These are phyloP conservation scores for Juglanconis sp. DNA, from an alignment of 2,329 filamentous ascomycete genomes.

Conservation along the genomic window DNA sequence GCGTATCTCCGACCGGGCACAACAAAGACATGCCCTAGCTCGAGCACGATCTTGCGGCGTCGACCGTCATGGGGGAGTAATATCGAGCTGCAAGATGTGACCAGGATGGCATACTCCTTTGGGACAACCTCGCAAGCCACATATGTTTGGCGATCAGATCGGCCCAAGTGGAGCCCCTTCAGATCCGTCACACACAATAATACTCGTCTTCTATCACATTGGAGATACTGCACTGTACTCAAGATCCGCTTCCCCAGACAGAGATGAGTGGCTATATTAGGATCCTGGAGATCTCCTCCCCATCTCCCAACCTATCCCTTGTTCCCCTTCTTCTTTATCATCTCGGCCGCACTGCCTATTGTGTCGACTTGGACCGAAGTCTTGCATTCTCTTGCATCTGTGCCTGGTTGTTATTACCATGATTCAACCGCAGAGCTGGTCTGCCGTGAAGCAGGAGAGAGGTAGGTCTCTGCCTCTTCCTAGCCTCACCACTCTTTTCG, in stretches of 20 bases:
- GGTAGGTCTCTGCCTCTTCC: conserved; percentile 3
- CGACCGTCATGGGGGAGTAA: neutral
- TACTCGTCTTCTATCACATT: neutral
- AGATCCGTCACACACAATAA: conserved; percentile 14
- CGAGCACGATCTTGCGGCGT: neutral
- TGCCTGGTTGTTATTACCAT: neutral
- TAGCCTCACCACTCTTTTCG: neutral
- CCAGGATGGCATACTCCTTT: conserved; percentile 11
- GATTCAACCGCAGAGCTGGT: conserved; percentile 1
- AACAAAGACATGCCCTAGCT: conserved; percentile 2
- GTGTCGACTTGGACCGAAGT: neutral
- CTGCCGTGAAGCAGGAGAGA: neutral
- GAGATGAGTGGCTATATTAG: conserved; percentile 7
- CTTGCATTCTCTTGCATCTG: neutral
- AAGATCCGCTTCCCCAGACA: conserved; percentile 8
- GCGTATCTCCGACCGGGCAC: neutral
- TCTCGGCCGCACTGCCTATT: conserved; percentile 1
- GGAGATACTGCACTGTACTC: conserved; percentile 2
- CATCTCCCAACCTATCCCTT: neutral
- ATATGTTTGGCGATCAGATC: conserved; percentile 6
- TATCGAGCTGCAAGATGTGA: neutral
- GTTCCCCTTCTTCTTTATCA: conserved; percentile 1
- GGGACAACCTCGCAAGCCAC: conserved; percentile 10
- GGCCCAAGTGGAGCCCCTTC: conserved; percentile 1
- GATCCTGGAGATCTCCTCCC: conserved; percentile 12